Percentiles rank a stretch among this genome's conserved stretches.
Evolutionary conservation across 257 asterid genomes (phyloP).

Genomic region (Lycium barbarum): DNA sequence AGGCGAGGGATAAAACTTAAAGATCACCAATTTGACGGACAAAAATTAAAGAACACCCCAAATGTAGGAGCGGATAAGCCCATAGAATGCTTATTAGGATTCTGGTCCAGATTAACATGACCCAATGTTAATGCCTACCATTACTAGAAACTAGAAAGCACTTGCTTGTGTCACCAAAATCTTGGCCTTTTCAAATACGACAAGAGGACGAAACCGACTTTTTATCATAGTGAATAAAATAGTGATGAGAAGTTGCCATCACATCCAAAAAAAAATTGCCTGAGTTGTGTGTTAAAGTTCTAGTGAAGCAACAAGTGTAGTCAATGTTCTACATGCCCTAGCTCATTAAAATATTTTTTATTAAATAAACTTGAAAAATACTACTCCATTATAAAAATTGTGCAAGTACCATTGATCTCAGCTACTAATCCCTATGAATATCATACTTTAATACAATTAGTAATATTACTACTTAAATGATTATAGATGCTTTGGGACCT

Average conservation of each 20-base stretch:
- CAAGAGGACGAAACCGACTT: slow-evolving; percentile 12
- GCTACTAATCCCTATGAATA: slow-evolving; percentile 26
- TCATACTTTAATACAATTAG: slow-evolving; percentile 14
- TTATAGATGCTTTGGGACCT: neutral
- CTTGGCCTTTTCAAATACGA: neutral
- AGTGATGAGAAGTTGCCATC: neutral
- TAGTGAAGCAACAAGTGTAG: slow-evolving; percentile 26
- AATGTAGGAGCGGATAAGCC: neutral
- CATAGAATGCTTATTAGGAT: neutral
- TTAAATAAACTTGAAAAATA: slow-evolving; percentile 1
- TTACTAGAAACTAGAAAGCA: neutral
- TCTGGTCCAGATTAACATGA: neutral
- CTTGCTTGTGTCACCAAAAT: neutral
- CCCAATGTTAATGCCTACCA: neutral
- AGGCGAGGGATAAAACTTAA: no score
- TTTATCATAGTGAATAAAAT: neutral
- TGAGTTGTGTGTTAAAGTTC: neutral
- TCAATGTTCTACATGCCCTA: neutral
- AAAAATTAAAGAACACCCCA: no score
- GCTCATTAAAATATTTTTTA: slow-evolving; percentile 1
- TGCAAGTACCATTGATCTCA: neutral
- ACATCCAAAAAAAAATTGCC: neutral
- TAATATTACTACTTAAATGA: neutral
- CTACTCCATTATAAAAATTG: neutral
- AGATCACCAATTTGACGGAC: no score